Percentiles rank a stretch among this genome's conserved stretches.
phyloP scores from a whole-genome alignment of 805 yeast genomes.

The Candida corydali region DNA sequence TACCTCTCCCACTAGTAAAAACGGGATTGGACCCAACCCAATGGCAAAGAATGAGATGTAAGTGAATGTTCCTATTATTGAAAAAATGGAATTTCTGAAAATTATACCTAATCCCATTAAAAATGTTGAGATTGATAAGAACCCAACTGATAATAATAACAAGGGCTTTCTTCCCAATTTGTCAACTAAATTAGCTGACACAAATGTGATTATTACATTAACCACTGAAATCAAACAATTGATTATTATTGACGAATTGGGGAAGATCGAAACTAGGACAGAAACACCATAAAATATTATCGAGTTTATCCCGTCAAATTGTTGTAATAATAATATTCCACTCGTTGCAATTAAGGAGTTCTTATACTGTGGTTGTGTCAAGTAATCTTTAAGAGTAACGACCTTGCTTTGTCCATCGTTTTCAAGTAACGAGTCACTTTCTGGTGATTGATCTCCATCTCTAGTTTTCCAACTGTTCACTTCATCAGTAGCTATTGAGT shows the following conservation, averaged over 20 bases:
- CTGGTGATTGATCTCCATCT: conserved; percentile 4
- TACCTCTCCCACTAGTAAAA: conserved; percentile 82
- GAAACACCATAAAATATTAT: conserved; percentile 92
- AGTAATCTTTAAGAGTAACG: conserved; percentile 38
- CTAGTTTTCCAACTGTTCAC: conserved; percentile 30
- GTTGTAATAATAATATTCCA: conserved; percentile 77
- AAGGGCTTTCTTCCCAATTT: conserved; percentile 63
- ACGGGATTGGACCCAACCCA: conserved; percentile 96
- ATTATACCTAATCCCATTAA: conserved; percentile 66
- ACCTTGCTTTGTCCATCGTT: conserved; percentile 6
- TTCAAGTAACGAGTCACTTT: conserved; percentile 11
- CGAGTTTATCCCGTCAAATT: conserved; percentile 88
- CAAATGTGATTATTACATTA: conserved; percentile 70
- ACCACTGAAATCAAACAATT: conserved; percentile 74
- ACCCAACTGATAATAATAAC: conserved; percentile 55
- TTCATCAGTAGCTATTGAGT: conserved; percentile 29
- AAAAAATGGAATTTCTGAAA: conserved; percentile 38
- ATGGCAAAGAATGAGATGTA: conserved; percentile 85
- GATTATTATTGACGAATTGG: conserved; percentile 63
- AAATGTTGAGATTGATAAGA: conserved; percentile 66
- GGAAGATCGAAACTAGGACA: conserved; percentile 67
- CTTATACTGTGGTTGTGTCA: conserved; percentile 47
- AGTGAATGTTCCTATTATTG: conserved; percentile 61
- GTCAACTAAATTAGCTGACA: conserved; percentile 76
- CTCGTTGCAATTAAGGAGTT: conserved; percentile 65